These are phyloP conservation scores for Prunus mira DNA, from an alignment of 306 rosid genomes.

Conservation along the genomic window DNA sequence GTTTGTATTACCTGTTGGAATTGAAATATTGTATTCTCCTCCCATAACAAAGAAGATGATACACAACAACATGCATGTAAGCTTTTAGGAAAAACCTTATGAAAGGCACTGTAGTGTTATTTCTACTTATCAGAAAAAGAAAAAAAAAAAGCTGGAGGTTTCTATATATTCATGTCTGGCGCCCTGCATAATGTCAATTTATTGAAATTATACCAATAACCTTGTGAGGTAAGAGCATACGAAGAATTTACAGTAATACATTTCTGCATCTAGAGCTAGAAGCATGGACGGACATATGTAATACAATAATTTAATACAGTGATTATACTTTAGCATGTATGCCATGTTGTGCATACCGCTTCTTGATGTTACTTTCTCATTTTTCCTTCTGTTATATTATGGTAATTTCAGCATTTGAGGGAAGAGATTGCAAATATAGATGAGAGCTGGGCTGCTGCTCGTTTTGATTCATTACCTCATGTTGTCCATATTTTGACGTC, in stretches of 20 bases:
- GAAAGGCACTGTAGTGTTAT: neutral
- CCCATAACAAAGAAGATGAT: neutral
- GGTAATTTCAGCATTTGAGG: conserved; percentile 74
- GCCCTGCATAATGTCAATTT: neutral
- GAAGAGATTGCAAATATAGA: conserved; percentile 73
- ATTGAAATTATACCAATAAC: neutral
- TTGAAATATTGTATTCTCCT: neutral
- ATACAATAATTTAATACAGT: neutral
- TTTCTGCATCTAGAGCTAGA: neutral
- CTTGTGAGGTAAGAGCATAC: neutral
- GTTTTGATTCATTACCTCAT: conserved; percentile 98
- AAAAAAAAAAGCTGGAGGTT: neutral
- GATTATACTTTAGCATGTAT: neutral
- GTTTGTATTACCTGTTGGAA: neutral
- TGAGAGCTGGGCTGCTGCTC: conserved; percentile 90
- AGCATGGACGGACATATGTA: neutral
- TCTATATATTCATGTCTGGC: neutral
- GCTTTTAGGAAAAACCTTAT: neutral
- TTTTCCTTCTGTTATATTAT: conserved; percentile 22
- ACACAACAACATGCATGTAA: neutral
- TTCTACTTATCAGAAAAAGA: neutral
- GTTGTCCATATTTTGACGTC: conserved; percentile 98
- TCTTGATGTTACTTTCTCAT: neutral
- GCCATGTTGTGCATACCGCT: neutral
- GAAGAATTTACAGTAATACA: neutral